These are phyloP conservation scores for Starmerella stigmatis DNA, from an alignment of 805 yeast species.

Conservation along the genomic window DNA sequence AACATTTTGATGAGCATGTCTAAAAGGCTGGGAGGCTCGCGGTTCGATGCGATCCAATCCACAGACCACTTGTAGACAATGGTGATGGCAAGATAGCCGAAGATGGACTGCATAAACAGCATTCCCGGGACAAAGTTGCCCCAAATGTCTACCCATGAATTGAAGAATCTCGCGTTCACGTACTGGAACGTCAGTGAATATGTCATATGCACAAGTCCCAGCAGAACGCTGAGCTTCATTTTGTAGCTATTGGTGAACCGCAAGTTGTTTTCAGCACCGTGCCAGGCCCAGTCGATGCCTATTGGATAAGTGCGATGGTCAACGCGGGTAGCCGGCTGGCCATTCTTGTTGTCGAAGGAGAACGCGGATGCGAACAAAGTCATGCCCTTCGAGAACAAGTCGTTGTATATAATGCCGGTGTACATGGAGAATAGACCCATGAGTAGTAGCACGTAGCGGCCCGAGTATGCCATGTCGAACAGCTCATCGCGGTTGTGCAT, in stretches of 20 bases:
- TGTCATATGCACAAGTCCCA: conserved; percentile 93
- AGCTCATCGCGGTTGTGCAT: conserved; percentile 61
- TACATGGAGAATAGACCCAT: conserved; percentile 97
- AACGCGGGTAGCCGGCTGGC: conserved; percentile 10
- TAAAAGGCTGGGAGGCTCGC: conserved; percentile 84
- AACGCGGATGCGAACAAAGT: conserved; percentile 79
- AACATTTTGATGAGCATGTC: conserved; percentile 96
- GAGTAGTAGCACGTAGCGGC: conserved; percentile 77
- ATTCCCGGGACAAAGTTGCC: conserved; percentile 93
- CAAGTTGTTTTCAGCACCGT: conserved; percentile 85
- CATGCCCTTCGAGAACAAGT: conserved; percentile 84
- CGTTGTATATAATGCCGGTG: conserved; percentile 90
- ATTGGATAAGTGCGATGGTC: conserved; percentile 55
- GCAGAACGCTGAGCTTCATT: conserved; percentile 88
- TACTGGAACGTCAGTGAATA: conserved; percentile 76
- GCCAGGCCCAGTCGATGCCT: conserved; percentile 95
- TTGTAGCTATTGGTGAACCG: conserved; percentile 89
- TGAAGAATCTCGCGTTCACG: conserved; percentile 61
- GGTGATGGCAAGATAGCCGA: conserved; percentile 78
- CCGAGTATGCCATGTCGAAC: conserved; percentile 89
- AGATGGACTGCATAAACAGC: conserved; percentile 90
- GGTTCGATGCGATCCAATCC: conserved; percentile 71
- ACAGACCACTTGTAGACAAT: conserved; percentile 90
- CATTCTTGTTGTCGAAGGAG: conserved; percentile 60
- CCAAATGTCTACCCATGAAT: conserved; percentile 65